Base-by-base conservation (phyloP, 225 moss, liverwort and hornwort genomes). In the Bryum argenteum region DNA sequence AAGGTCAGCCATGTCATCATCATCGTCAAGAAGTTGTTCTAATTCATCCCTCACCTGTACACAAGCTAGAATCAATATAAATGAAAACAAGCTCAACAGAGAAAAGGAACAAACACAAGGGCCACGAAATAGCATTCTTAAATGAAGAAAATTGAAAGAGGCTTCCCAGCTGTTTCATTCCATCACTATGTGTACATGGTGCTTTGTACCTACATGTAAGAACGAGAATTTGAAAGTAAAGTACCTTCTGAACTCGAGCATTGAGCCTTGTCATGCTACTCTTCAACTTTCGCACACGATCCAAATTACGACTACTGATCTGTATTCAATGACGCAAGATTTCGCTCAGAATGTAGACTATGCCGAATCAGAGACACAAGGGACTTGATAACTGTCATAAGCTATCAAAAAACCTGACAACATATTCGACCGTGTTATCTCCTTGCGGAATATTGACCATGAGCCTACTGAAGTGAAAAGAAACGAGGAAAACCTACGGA, bases 191-290 rank as follows among this genome's bases (percentile, higher is more conserved):
- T 17, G 44, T 37, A 54, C n/a, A 42, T 56, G 42, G 11, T 17
- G 58, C 20, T 53, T 71, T 64, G 22, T 40, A 65, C 45, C 39
- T 54, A 48, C 48, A 71, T 11, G 56, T 52, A 78, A 6, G 28
- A 66, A 70, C 13, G 66, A 59, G 45, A 72, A 54, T 67, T 67
- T 63, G 42, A 80, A 77, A 68, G 63, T 42, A 63, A 66, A 71
- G 67, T 87, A 99, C 98, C 98, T 99, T 99, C 72, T 99, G 94
- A 67, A 99, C 94, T 70, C 98, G 89, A 44, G 98, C 94, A 78
- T 92, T 99, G 41, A 99, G 84, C 73, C 98, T 90, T 69, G 94
- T 99, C 98, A 99, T 91, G 67, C 91, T 86, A 82, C 91, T 92
- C 83, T 99, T 99, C 82, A 99, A 71, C 78, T 99, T 99, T 55